phyloP scores from a whole-genome alignment of 2,329 filamentous ascomycete species.

The Meredithiella fracta region DNA sequence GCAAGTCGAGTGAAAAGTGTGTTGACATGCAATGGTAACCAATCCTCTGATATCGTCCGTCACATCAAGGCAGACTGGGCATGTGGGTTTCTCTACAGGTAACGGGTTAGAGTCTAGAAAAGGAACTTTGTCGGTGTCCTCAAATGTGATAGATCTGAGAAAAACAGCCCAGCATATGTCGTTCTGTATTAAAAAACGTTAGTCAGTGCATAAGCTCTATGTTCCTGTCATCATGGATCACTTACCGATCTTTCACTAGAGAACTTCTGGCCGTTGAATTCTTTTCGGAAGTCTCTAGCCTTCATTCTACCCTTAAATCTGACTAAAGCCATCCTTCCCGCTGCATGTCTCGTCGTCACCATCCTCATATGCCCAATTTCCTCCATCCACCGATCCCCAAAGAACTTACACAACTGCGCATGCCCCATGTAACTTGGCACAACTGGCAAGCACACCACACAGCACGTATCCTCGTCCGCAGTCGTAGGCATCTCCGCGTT shows the following conservation, averaged over 20 bases:
- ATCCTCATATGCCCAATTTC: conserved; percentile 88
- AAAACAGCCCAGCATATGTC: conserved; percentile 93
- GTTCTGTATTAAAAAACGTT: conserved; percentile 31
- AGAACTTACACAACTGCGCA: conserved; percentile 76
- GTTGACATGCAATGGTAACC: conserved; percentile 89
- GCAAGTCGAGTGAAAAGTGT: conserved; percentile 94
- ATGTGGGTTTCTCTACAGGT: conserved; percentile 82
- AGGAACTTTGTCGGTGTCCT: conserved; percentile 24
- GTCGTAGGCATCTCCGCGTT: conserved; percentile 16
- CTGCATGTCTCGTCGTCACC: conserved; percentile 75
- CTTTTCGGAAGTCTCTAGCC: conserved; percentile 63
- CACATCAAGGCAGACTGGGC: conserved; percentile 85
- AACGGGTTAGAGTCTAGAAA: conserved; percentile 50
- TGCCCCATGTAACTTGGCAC: conserved; percentile 89
- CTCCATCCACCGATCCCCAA: conserved; percentile 72
- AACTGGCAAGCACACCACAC: conserved; percentile 75
- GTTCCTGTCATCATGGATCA: neutral
- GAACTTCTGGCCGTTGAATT: conserved; percentile 87
- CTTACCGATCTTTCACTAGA: conserved; percentile 41
- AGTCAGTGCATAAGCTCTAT: neutral
- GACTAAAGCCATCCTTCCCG: conserved; percentile 88
- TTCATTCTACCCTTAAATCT: conserved; percentile 67
- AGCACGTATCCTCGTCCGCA: conserved; percentile 50
- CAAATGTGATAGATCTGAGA: conserved; percentile 79
- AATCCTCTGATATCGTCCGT: conserved; percentile 97